Percentiles rank a stretch among this genome's conserved stretches.
Conservation (phyloP, 2,329 filamentous ascomycete species). For the Paramyrothecium sp. region DNA sequence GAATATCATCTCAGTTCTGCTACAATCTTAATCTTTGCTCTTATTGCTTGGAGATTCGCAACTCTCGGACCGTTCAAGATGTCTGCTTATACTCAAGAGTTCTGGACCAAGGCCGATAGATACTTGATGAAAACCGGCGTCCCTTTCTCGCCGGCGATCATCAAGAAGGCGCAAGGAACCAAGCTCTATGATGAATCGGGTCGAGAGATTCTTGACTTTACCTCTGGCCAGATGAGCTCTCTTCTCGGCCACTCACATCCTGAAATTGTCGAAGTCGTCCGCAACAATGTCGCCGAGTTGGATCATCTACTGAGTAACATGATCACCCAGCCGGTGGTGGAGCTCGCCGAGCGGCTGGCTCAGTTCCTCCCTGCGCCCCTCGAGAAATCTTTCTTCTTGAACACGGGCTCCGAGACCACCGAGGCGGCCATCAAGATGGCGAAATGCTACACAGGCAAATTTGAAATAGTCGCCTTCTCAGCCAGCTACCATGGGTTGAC, state of each 20-base stretch:
- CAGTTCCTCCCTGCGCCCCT: constrained; percentile 43
- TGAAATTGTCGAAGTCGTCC: constrained; percentile 52
- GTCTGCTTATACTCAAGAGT: constrained; percentile 4
- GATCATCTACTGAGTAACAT: constrained; percentile 59
- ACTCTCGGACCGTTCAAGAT: background rate
- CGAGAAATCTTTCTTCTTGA: constrained; percentile 55
- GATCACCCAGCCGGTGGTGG: constrained; percentile 53
- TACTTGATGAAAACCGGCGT: constrained; percentile 42
- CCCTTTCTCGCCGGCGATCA: constrained; percentile 34
- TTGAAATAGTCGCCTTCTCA: constrained; percentile 60
- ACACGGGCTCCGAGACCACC: constrained; percentile 52
- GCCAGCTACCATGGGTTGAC: constrained; percentile 63
- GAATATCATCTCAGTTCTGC: too few relatives aligned
- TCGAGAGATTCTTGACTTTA: constrained; percentile 53
- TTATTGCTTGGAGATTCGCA: too few relatives aligned
- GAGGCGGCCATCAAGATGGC: constrained; percentile 65
- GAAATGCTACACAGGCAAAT: constrained; percentile 61
- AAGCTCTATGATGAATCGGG: constrained; percentile 41
- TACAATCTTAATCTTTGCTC: too few relatives aligned
- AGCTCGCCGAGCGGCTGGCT: constrained; percentile 48
- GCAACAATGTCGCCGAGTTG: constrained; percentile 42
- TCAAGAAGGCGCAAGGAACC: constrained; percentile 43
- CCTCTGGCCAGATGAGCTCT: constrained; percentile 59
- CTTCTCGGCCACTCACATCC: constrained; percentile 57
- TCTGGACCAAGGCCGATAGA: constrained; percentile 34